phyloP scores from a whole-genome alignment of 2,329 filamentous ascomycete species.

The Colletotrichum echinochloae region DNA sequence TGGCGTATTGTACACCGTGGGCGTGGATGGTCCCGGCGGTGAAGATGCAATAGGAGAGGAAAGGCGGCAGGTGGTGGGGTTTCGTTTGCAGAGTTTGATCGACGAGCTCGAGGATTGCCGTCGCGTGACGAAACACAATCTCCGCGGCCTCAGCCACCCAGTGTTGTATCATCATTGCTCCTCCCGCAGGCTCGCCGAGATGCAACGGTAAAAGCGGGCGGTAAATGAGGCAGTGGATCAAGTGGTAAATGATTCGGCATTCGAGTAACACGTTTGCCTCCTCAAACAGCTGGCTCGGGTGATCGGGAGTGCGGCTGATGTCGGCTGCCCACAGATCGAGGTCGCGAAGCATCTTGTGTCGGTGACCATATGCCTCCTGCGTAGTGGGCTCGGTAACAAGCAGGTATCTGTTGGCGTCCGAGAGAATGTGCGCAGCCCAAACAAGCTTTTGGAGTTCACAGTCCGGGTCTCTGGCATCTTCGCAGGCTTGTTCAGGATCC shows the following conservation, averaged over 20 bases:
- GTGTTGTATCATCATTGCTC: constrained; percentile 33
- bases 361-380: constrained; percentile 27
- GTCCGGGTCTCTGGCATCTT: neutral
- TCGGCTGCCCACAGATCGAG: constrained; percentile 27
- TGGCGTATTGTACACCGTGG: constrained; percentile 18
- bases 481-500: neutral
- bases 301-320: neutral
- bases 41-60: constrained; percentile 31
- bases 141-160: constrained; percentile 26
- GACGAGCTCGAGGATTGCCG: constrained; percentile 24
- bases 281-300: neutral
- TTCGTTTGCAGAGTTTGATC: constrained; percentile 8
- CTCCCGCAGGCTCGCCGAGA: constrained; percentile 14
- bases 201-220: constrained; percentile 25
- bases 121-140: constrained; percentile 25
- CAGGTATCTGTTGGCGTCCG: constrained; percentile 29
- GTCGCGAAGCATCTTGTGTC: constrained; percentile 32
- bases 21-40: constrained; percentile 24
- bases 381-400: constrained; percentile 12
- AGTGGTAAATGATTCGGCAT: constrained; percentile 17
- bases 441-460: constrained; percentile 18
- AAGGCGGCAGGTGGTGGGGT: constrained; percentile 10
- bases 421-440: constrained; percentile 18
- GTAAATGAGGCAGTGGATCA: constrained; percentile 34
- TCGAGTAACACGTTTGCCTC: neutral